Percentiles rank a stretch among this genome's conserved stretches.
Evolutionary conservation across 2,329 filamentous ascomycete genomes (phyloP).

Genomic region (Penicillium vulpinum): DNA sequence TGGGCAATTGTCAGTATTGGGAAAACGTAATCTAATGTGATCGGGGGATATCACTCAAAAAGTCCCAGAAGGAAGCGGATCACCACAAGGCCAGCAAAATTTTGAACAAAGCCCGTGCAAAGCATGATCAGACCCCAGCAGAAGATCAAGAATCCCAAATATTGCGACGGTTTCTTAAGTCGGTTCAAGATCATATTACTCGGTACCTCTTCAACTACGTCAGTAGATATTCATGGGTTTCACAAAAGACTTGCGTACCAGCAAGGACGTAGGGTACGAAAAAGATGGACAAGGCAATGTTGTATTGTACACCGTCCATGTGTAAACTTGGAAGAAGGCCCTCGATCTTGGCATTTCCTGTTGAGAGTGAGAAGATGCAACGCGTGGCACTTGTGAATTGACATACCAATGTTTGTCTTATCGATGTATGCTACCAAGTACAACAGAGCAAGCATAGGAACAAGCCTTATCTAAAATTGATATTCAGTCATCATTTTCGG

Average conservation of each 20-base stretch:
- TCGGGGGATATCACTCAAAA: slow-evolving; percentile 25
- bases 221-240: slow-evolving; percentile 69
- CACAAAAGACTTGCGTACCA: slow-evolving; percentile 67
- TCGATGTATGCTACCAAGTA: slow-evolving; percentile 22
- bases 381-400: background rate
- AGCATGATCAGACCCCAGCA: slow-evolving; percentile 22
- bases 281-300: slow-evolving; percentile 72
- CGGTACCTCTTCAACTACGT: slow-evolving; percentile 43
- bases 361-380: background rate
- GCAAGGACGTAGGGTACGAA: slow-evolving; percentile 77
- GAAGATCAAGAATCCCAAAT: slow-evolving; percentile 42
- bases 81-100: slow-evolving; percentile 16
- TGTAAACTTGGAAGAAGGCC: slow-evolving; percentile 57
- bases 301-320: slow-evolving; percentile 66
- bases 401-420: slow-evolving; percentile 20
- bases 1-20: background rate
- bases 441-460: slow-evolving; percentile 19
- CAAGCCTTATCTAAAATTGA: slow-evolving; percentile 5
- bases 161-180: slow-evolving; percentile 44
- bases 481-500: background rate
- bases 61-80: slow-evolving; percentile 17
- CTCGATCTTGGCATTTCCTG: slow-evolving; percentile 58
- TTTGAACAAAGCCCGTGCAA: slow-evolving; percentile 19
- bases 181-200: slow-evolving; percentile 24
- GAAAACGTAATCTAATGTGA: background rate